Evolutionary conservation across 2,329 filamentous ascomycete species (phyloP).

Genomic region (Fusarium sp.): DNA sequence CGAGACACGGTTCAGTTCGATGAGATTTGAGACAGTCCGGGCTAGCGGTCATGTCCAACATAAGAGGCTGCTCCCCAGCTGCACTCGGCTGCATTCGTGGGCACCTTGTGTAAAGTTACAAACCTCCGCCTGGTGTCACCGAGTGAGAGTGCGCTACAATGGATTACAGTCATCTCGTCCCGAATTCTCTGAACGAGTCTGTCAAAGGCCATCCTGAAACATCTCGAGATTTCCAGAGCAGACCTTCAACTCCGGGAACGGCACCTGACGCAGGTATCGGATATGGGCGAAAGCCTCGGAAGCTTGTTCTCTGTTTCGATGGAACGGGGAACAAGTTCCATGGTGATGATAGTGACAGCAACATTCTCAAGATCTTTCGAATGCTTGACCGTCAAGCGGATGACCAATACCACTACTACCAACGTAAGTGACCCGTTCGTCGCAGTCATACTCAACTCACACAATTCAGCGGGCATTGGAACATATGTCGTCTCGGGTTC

Average conservation of each 20-base stretch:
- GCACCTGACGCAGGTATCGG: constrained; percentile 13
- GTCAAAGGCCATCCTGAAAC: constrained; percentile 20
- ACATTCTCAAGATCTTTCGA: constrained; percentile 74
- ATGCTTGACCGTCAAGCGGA: constrained; percentile 71
- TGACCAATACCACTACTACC: constrained; percentile 71
- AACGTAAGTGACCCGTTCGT: constrained; percentile 54
- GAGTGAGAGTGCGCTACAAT: constrained; percentile 25
- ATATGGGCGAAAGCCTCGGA: constrained; percentile 44
- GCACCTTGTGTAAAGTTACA: not conserved
- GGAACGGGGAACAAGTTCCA: constrained; percentile 71
- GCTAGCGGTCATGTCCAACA: constrained; percentile 4
- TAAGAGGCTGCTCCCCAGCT: constrained; percentile 25
- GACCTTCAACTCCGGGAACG: constrained; percentile 37
- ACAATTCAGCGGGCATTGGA: constrained; percentile 68
- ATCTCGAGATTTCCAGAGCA: constrained; percentile 31
- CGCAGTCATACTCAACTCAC: not conserved
- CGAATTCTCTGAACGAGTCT: constrained; percentile 21
- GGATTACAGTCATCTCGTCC: constrained; percentile 38
- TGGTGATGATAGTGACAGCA: constrained; percentile 69
- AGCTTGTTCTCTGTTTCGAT: constrained; percentile 69
- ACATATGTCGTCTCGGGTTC: constrained; percentile 73
- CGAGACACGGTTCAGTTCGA: not conserved
- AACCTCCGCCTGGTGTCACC: not conserved
- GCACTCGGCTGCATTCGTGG: not conserved
- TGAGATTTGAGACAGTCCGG: constrained; percentile 22